Base-by-base conservation (phyloP, 495 filamentous ascomycete species). In the Hyaloscypha hepaticicola region DNA sequence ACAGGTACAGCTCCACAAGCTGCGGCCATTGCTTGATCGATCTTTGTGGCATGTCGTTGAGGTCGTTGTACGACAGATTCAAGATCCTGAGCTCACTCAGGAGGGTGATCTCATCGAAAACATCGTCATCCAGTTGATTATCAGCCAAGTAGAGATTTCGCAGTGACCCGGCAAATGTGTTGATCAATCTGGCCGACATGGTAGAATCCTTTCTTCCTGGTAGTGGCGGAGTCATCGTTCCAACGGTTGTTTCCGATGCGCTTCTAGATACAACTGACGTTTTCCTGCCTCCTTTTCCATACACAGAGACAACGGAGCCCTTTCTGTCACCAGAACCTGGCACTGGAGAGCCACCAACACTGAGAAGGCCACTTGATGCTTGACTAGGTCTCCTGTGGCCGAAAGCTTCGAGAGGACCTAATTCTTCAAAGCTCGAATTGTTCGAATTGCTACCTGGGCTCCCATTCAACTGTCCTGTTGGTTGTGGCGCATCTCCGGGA, bases 51-150 rank as follows among this genome's bases (percentile, higher is more conserved):
- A 99, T 87, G 68, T 99, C 95, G 66, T 88, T 93, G 49, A 99
- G 78, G 58, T 91, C 88, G 69, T 99, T 99, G 74, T 97, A 97
- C 0, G 93, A 96, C 22, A 99, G 79, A 67, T 99, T 99, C 55
- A 99, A 80, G 49, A 96, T 81, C 16, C 95, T 87, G 56, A 99
- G 76, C 72, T 97, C 96, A 1, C 87, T 82, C 14, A 99, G 85
- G 26, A 92, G 80, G 0, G 85, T 88, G 31, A 98, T 80, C 72
- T 97, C 90, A 66, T 96, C 92, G 70, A 97, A 97, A 2, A 95
- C 88, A 65, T 98, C 95, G 70, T 98, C 95, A 56, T 91, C 88
- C 12, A 99, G 79, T 64, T 92, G 84, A 71, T 99, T 99, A 73
- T 99, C 95, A 6, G 95, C 96, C 56, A 99, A 82, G 68, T 89